Conservation (phyloP, 768 basidiomycete genomes). For the Phaeotremella fagi region DNA sequence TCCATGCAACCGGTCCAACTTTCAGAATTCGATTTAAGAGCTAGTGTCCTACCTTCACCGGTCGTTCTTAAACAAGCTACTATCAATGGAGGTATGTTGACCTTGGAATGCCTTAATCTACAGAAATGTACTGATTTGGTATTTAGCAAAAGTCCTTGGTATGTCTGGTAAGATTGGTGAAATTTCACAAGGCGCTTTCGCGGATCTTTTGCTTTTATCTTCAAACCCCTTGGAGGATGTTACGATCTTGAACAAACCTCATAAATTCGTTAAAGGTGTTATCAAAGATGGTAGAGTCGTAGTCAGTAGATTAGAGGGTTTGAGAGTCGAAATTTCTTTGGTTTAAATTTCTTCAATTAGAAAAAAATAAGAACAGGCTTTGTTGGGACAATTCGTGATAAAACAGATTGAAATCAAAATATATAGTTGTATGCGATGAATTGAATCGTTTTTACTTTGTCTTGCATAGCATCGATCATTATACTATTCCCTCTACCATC, state of each 20-base stretch:
- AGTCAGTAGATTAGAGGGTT: slow-evolving; percentile 2
- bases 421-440: not conserved
- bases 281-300: slow-evolving; percentile 19
- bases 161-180: slow-evolving; percentile 47
- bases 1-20: slow-evolving; percentile 21
- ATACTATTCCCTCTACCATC: too few relatives aligned
- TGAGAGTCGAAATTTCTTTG: slow-evolving; percentile 14
- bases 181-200: slow-evolving; percentile 49
- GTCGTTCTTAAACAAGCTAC: slow-evolving; percentile 52
- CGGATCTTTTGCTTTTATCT: slow-evolving; percentile 51
- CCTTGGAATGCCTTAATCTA: not conserved
- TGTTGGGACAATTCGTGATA: not conserved
- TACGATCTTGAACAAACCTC: slow-evolving; percentile 51
- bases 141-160: slow-evolving; percentile 47
- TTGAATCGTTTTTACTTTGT: not conserved
- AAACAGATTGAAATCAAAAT: too few relatives aligned
- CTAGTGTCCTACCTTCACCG: slow-evolving; percentile 45
- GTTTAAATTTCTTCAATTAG: slow-evolving; percentile 1
- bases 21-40: slow-evolving; percentile 32
- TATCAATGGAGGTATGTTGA: slow-evolving; percentile 42
- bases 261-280: slow-evolving; percentile 47
- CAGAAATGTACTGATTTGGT: not conserved
- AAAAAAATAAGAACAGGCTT: not conserved
- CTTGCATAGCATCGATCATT: not conserved
- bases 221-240: slow-evolving; percentile 52